phyloP scores from a whole-genome alignment of 805 yeast genomes.

The Wickerhamiella hasegawae region DNA sequence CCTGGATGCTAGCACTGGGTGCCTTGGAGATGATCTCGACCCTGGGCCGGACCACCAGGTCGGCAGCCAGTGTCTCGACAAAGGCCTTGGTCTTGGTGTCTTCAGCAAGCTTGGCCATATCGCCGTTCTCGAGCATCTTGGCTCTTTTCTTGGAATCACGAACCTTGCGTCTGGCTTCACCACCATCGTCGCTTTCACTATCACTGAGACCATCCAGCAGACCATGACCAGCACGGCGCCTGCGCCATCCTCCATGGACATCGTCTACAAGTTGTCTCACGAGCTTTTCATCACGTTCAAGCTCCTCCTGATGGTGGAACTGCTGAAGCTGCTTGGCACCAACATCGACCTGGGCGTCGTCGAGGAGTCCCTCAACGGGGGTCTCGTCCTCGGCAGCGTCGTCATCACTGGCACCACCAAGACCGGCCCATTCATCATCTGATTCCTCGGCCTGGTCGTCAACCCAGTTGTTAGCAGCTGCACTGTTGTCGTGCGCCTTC shows the following conservation, averaged over 20 bases:
- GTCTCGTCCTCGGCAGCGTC: conserved; percentile 9
- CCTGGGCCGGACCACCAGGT: conserved; percentile 8
- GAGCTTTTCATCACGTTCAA: conserved; percentile 9
- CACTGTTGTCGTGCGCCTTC: background rate
- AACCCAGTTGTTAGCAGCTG: background rate
- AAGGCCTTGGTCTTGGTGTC: conserved; percentile 9
- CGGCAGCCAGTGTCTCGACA: conserved; percentile 12
- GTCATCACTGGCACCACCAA: conserved; percentile 4
- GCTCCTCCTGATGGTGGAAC: conserved; percentile 10
- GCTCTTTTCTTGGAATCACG: conserved; percentile 6
- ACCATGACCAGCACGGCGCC: conserved; percentile 6
- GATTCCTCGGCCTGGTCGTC: conserved; percentile 16
- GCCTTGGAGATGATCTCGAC: background rate
- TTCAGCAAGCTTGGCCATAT: conserved; percentile 10
- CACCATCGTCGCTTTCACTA: conserved; percentile 5
- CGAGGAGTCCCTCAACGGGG: conserved; percentile 9
- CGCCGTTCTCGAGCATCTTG: conserved; percentile 7
- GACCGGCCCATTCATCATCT: conserved; percentile 13
- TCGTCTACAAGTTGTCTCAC: conserved; percentile 11
- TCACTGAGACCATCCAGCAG: conserved; percentile 2
- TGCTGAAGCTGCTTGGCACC: conserved; percentile 5
- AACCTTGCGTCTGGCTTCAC: conserved; percentile 3
- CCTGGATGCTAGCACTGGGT: conserved; percentile 7
- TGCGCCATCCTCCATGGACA: conserved; percentile 13
- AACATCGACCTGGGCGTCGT: conserved; percentile 4